phyloP scores from a whole-genome alignment of 495 filamentous ascomycete species.

The Pseudoneurospora amorphoporcata region DNA sequence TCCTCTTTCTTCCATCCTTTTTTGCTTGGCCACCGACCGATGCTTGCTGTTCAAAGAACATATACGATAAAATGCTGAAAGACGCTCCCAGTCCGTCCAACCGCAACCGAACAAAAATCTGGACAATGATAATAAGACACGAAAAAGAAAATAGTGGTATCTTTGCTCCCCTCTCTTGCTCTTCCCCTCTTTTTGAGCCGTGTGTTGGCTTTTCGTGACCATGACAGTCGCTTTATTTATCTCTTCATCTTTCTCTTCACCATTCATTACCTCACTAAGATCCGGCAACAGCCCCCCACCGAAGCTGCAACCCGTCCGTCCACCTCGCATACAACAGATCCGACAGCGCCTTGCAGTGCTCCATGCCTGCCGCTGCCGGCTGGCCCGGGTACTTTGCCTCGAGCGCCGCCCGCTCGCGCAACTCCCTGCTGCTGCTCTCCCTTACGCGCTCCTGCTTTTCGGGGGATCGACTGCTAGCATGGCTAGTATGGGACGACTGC shows the following conservation, averaged over 20 bases:
- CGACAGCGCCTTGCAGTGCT: conserved; percentile 78
- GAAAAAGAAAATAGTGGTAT: neutral
- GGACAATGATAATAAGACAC: neutral
- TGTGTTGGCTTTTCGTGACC: neutral
- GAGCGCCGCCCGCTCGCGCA: conserved; percentile 37
- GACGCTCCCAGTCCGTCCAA: neutral
- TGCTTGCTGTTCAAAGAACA: neutral
- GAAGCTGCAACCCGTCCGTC: conserved; percentile 69
- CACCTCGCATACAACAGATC: conserved; percentile 87
- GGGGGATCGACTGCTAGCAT: conserved; percentile 5
- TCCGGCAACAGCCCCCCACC: conserved; percentile 47
- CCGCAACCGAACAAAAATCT: neutral
- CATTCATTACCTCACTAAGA: neutral
- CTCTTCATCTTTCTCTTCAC: neutral
- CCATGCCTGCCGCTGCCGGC: conserved; percentile 60
- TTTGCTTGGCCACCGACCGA: neutral
- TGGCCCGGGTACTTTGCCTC: conserved; percentile 39
- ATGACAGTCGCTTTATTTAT: neutral
- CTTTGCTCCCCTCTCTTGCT: neutral
- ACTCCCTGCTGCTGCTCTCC: conserved; percentile 17
- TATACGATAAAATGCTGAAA: neutral
- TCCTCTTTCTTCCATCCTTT: neutral
- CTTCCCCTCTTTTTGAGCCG: neutral
- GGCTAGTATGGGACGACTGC: neutral
- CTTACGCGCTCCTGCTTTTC: conserved; percentile 4